A percentile compares a stretch with the other conserved stretches of the same genome.
Evolutionary conservation across 2,329 filamentous ascomycete genomes (phyloP).

Genomic region (Fusarium secorum): DNA sequence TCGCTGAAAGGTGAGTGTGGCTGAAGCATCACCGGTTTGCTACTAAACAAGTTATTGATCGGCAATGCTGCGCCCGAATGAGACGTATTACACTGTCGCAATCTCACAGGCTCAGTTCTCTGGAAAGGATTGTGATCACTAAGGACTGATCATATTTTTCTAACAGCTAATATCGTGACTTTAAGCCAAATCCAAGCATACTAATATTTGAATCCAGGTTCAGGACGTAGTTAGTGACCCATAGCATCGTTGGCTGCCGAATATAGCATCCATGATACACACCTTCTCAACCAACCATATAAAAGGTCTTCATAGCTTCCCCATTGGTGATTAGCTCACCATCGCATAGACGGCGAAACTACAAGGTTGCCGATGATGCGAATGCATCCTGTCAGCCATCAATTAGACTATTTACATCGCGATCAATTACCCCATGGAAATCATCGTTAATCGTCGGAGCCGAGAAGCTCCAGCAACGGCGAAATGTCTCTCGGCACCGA

Average conservation of each 20-base stretch:
- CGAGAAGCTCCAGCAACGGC: constrained; percentile 14
- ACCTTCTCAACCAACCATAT: not conserved
- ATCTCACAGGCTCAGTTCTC: constrained; percentile 5
- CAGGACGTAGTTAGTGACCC: not conserved
- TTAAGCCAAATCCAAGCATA: not conserved
- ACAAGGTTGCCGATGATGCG: constrained; percentile 4
- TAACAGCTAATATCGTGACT: not conserved
- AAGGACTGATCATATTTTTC: not conserved
- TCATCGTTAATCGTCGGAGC: constrained; percentile 16
- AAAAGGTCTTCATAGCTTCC: not conserved
- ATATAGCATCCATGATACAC: not conserved
- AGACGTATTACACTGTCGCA: constrained; percentile 19
- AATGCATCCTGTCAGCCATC: not conserved
- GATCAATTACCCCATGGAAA: not conserved
- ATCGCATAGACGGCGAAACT: constrained; percentile 6
- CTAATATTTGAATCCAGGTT: not conserved
- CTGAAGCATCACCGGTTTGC: constrained; percentile 20
- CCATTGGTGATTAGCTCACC: not conserved
- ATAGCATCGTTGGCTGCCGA: not conserved
- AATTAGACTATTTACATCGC: not conserved
- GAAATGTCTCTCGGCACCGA: constrained; percentile 30
- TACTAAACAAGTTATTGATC: constrained; percentile 7
- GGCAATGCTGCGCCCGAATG: constrained; percentile 27
- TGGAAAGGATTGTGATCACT: not conserved
- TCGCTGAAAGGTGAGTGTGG: constrained; percentile 4